Evolutionary conservation across 1,284 basidiomycete genomes (phyloP).

Genomic region (Cutaneotrichosporon sp.): DNA sequence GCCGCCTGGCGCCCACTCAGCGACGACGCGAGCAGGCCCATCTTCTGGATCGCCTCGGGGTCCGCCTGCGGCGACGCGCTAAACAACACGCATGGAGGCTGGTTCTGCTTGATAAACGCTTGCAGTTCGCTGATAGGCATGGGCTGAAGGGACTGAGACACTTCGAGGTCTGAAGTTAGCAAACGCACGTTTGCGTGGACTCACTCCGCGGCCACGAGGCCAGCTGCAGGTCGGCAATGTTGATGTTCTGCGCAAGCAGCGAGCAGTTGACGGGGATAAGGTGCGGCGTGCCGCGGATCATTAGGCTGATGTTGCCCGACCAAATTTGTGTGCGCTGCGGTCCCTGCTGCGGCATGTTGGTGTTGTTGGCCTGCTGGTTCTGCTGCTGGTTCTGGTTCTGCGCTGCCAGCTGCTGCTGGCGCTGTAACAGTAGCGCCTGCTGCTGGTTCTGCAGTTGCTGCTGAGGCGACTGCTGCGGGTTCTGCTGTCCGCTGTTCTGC

Average conservation of each 20-base stretch:
- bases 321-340: conserved; percentile 9
- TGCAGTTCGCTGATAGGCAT: conserved; percentile 20
- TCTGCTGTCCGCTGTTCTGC: background rate
- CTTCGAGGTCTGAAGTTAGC: conserved; percentile 13
- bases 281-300: conserved; percentile 8
- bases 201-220: conserved; percentile 16
- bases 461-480: conserved; percentile 1
- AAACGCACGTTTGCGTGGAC: background rate
- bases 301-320: conserved; percentile 17
- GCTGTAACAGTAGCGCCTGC: conserved; percentile 1
- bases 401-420: conserved; percentile 2
- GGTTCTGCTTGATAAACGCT: conserved; percentile 15
- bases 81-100: conserved; percentile 20
- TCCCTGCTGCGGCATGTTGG: background rate
- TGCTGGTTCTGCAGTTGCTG: conserved; percentile 10
- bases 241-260: conserved; percentile 8
- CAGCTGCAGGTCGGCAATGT: conserved; percentile 9
- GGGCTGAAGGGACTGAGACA: conserved; percentile 10
- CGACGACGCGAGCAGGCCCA: conserved; percentile 12
- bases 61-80: conserved; percentile 6
- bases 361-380: background rate
- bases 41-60: conserved; percentile 10
- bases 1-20: conserved; percentile 16
- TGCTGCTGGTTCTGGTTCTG: conserved; percentile 4
- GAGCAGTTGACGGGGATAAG: conserved; percentile 18